Conservation (phyloP, 176 grass and related monocot species). For the Carex pumila region DNA sequence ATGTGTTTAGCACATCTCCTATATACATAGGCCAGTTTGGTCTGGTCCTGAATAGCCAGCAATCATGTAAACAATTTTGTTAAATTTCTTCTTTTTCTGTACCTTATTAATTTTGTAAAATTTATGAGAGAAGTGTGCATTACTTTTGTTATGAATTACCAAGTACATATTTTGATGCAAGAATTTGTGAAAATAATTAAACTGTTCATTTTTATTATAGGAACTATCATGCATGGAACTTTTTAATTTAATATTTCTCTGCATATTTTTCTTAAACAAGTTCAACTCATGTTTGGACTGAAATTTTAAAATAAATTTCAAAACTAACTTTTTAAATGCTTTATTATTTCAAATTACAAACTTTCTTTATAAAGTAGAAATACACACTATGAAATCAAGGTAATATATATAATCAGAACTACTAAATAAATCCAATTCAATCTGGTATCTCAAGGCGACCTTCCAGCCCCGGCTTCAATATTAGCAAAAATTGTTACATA, state of each 20-base stretch:
- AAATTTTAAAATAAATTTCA: neutral
- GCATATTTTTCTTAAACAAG: neutral
- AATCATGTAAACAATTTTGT: conserved; percentile 21
- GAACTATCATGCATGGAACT: neutral
- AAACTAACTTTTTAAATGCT: neutral
- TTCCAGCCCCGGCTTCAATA: no score
- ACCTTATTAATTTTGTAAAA: neutral
- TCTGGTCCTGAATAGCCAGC: conserved; percentile 34
- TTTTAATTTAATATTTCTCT: neutral
- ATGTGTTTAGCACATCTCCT: conserved; percentile 42
- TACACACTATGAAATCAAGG: neutral
- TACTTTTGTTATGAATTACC: neutral
- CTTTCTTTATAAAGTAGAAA: neutral
- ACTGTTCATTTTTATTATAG: neutral
- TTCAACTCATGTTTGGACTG: neutral
- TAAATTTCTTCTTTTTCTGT: neutral
- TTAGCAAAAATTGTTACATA: no score
- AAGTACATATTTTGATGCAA: neutral
- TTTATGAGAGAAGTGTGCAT: neutral
- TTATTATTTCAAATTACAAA: neutral
- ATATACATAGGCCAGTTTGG: conserved; percentile 52
- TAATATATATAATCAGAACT: neutral
- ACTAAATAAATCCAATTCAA: neutral
- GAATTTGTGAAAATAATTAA: neutral
- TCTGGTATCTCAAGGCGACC: neutral